Percentiles rank a stretch among this genome's conserved stretches.
Conservation (phyloP, 306 rosid genomes). For the Cucumis cinereus region DNA sequence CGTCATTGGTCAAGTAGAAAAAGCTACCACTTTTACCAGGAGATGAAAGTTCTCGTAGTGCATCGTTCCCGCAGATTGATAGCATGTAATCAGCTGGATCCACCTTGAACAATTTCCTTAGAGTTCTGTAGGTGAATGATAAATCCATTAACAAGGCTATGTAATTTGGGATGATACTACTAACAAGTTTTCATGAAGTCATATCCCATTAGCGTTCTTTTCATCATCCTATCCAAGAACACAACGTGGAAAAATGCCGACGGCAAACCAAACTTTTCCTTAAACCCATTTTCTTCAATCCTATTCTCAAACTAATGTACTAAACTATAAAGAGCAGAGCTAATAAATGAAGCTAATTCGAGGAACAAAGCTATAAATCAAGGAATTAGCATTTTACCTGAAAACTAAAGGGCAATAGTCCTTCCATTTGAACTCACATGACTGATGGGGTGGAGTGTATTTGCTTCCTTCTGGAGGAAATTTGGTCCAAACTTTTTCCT, state of each 20-base stretch:
- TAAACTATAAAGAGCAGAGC: not conserved
- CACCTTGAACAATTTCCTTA: conserved; percentile 83
- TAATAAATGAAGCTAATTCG: not conserved
- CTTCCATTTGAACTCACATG: conserved; percentile 83
- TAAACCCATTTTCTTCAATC: not conserved
- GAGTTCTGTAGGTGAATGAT: conserved; percentile 31
- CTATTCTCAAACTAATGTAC: not conserved
- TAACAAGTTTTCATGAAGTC: not conserved
- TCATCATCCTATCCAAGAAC: not conserved
- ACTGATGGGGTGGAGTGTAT: conserved; percentile 84
- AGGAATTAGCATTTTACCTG: conserved; percentile 29
- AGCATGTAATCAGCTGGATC: conserved; percentile 97
- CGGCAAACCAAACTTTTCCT: not conserved
- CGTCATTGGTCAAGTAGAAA: conserved; percentile 88
- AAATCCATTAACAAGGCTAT: not conserved
- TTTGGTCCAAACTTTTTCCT: conserved; percentile 84
- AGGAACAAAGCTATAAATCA: not conserved
- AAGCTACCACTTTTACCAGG: conserved; percentile 98
- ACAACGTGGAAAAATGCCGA: not conserved
- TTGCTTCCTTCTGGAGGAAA: conserved; percentile 91
- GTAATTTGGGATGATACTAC: too few relatives aligned
- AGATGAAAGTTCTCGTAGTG: conserved; percentile 84
- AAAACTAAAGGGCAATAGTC: conserved; percentile 92
- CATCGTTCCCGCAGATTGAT: conserved; percentile 80
- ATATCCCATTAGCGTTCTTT: not conserved